Evolutionary conservation across 2,329 filamentous ascomycete genomes (phyloP).

Genomic region (Dothideomycetidae sp.): DNA sequence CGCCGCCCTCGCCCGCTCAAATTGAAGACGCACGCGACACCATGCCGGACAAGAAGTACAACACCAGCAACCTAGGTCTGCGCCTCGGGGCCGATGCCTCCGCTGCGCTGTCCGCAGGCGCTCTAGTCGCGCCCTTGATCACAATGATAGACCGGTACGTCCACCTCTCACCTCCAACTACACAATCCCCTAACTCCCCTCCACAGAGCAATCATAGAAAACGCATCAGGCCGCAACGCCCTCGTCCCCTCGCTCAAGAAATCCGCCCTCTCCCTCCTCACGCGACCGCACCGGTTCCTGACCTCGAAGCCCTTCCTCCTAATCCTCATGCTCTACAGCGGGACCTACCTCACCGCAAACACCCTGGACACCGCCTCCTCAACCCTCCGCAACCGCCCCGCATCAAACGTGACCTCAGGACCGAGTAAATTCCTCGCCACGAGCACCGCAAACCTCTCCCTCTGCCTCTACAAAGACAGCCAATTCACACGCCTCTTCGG

Average conservation of each 20-base stretch:
- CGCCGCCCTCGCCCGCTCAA: conserved; percentile 7
- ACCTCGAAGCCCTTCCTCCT: conserved; percentile 53
- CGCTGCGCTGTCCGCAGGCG: conserved; percentile 57
- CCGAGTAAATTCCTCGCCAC: conserved; percentile 69
- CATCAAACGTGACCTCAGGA: conserved; percentile 55
- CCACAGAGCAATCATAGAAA: conserved; percentile 61
- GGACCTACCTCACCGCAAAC: conserved; percentile 84
- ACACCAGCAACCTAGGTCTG: conserved; percentile 55
- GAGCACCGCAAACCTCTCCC: conserved; percentile 64
- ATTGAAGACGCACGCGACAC: conserved; percentile 3
- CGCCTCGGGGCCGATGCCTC: conserved; percentile 54
- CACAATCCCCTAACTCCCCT: conserved; percentile 11
- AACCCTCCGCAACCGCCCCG: conserved; percentile 43
- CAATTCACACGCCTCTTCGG: conserved; percentile 75
- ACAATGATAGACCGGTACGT: conserved; percentile 72
- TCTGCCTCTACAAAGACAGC: conserved; percentile 83
- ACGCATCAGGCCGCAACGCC: conserved; percentile 54
- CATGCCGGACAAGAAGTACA: conserved; percentile 39
- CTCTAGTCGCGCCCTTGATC: conserved; percentile 68
- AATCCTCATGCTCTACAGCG: conserved; percentile 60
- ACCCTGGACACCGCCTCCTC: conserved; percentile 65
- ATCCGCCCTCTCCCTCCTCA: conserved; percentile 43
- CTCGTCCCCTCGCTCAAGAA: conserved; percentile 45
- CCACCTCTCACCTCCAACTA: conserved; percentile 1
- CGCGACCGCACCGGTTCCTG: conserved; percentile 47